Evolutionary conservation across 2,329 filamentous ascomycete genomes (phyloP).

Genomic region (Colletotrichum caudatum): DNA sequence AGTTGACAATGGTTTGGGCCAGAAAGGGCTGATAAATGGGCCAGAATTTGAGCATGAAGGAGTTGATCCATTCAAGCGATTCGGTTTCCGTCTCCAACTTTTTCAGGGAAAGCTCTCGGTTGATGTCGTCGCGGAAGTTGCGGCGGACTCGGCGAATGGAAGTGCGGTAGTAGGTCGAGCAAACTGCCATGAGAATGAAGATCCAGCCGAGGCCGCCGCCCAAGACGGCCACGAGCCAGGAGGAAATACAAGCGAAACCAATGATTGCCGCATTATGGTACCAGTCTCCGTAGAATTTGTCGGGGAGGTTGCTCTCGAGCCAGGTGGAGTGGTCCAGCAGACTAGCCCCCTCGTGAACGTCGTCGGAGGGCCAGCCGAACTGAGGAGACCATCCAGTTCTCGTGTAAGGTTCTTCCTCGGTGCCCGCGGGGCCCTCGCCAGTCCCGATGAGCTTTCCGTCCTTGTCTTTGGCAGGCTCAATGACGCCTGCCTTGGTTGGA

Average conservation of each 20-base stretch:
- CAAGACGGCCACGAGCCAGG: conserved; percentile 89
- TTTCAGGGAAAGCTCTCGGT: conserved; percentile 87
- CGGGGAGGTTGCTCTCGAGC: conserved; percentile 84
- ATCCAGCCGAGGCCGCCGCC: conserved; percentile 95
- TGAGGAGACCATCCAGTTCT: conserved; percentile 88
- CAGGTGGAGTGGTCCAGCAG: conserved; percentile 89
- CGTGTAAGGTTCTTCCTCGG: conserved; percentile 60
- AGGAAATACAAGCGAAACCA: conserved; percentile 88
- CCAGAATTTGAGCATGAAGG: conserved; percentile 98
- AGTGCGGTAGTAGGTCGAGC: conserved; percentile 95
- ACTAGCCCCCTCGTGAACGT: conserved; percentile 70
- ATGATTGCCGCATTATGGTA: conserved; percentile 98
- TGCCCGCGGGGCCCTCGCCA: conserved; percentile 65
- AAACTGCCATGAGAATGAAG: conserved; percentile 90
- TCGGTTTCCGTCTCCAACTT: conserved; percentile 91
- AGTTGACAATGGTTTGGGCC: conserved; percentile 90
- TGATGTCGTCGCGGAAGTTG: conserved; percentile 95
- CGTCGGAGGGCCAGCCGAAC: conserved; percentile 78
- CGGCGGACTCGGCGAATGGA: conserved; percentile 92
- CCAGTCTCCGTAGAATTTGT: conserved; percentile 97
- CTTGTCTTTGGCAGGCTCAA: conserved; percentile 65
- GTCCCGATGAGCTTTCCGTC: conserved; percentile 62
- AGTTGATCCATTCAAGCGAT: conserved; percentile 98
- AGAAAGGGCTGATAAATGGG: conserved; percentile 97
- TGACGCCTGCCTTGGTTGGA: conserved; percentile 76